These are phyloP conservation scores for Arctium minus DNA, from an alignment of 129 eudicot species.

Conservation along the genomic window DNA sequence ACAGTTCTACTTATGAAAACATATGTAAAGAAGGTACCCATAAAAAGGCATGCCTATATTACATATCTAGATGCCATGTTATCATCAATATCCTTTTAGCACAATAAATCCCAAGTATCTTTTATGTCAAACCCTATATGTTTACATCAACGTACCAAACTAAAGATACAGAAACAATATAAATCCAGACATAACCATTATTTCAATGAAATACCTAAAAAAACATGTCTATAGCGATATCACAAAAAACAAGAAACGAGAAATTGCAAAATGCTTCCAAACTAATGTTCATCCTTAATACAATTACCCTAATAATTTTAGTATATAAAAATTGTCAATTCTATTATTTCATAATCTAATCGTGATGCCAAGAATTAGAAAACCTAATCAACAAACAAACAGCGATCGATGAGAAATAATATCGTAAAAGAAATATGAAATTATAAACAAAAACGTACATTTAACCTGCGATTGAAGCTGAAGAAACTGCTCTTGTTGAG, in stretches of 20 bases:
- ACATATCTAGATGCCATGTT: not conserved
- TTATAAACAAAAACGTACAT: not conserved
- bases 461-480: not conserved
- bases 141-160: conserved; percentile 4
- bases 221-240: not conserved
- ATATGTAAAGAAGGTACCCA: not conserved
- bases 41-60: not conserved
- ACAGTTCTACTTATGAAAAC: not conserved
- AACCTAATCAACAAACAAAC: conserved; percentile 3
- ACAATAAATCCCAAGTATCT: not conserved
- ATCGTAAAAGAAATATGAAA: not conserved
- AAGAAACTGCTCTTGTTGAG: not conserved
- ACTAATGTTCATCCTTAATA: not conserved
- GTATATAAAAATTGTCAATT: not conserved
- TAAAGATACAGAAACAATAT: not conserved
- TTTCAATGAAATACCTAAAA: not conserved
- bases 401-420: conserved; percentile 6
- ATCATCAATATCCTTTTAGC: not conserved
- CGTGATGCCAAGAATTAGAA: not conserved
- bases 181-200: conserved; percentile 6
- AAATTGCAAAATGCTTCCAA: not conserved
- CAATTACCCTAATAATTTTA: not conserved
- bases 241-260: not conserved
- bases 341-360: not conserved
- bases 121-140: not conserved